Base-by-base conservation (phyloP, 1,284 basidiomycete species). In the Cryptococcus hybrid region DNA sequence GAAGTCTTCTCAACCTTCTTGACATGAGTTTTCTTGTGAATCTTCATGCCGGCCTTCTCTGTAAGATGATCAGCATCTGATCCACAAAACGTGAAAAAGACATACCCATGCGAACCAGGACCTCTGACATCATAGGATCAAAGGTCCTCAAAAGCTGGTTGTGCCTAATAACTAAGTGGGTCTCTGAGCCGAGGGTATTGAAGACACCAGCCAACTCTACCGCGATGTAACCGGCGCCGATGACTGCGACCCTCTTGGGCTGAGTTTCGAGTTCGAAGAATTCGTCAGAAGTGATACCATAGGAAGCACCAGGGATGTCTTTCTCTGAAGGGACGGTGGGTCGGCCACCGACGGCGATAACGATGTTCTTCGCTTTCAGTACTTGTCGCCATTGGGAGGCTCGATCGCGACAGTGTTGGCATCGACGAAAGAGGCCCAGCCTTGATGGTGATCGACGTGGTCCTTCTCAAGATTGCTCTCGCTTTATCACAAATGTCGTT, bases 221-320 rank as follows among this genome's bases (percentile, higher is more conserved):
- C 24, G 92, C 92, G 68, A 99, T 99, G 79, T 99, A 99, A 3
- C 95, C 95, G 15, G 95, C 95, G 51, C 95, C 95, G 43, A 97
- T 87, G 58, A 99, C 89, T 2, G 88, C 93, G 37, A 96, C 93
- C 56, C 92, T 86, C 78, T 89, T 91, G 11, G 95, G 95, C 78
- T 96, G 92, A 60, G 89, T 83, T 67, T 86, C 85, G 48, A 99
- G 85, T 46, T 87, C 91, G 71, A 99, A 99, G 83, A 99, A 99
- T 8, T 92, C 93, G 76, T 99, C 96, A 18, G 92, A 96, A 77
- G 88, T 82, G 69, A 92, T 94, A 45, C 93, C 96, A 57, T 93
- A 84, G 39, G 85, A 86, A 7, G 93, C 92, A 37, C 95, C 96
- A 12, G 92, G 92, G 57, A 99, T 88, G 47, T 86, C 69, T 15